A percentile compares a stretch with the other conserved stretches of the same genome.
Conservation (phyloP, 192 early-diverging fungal genomes). For the Coemansia sp. region DNA sequence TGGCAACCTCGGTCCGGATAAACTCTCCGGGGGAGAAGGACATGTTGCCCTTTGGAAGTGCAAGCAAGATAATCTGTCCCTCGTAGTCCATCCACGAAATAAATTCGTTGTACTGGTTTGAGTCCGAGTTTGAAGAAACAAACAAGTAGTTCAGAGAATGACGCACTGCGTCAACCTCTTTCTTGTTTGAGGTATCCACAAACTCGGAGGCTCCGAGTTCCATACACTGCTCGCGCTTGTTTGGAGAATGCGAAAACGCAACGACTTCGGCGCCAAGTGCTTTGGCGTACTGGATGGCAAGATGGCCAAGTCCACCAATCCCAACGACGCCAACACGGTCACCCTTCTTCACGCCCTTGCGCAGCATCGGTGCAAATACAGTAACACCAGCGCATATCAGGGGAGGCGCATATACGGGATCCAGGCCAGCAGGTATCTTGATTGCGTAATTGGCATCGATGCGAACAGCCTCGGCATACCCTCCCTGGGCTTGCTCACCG, state of each 20-base stretch:
- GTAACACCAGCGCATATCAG: constrained; percentile 83
- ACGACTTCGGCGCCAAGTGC: constrained; percentile 55
- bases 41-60: constrained; percentile 61
- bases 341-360: constrained; percentile 60
- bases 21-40: constrained; percentile 48
- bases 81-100: constrained; percentile 56
- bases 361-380: constrained; percentile 69
- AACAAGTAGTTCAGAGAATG: constrained; percentile 39
- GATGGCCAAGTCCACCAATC: constrained; percentile 77
- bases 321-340: constrained; percentile 75
- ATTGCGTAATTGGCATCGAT: constrained; percentile 63
- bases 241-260: constrained; percentile 60
- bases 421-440: constrained; percentile 59
- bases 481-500: constrained; percentile 59
- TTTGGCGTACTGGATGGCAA: constrained; percentile 65
- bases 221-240: constrained; percentile 58
- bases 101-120: constrained; percentile 54
- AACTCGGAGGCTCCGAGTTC: constrained; percentile 62
- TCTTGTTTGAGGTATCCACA: constrained; percentile 33
- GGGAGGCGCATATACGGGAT: constrained; percentile 63
- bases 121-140: constrained; percentile 25
- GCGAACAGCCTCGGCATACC: constrained; percentile 65
- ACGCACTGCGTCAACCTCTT: constrained; percentile 21
- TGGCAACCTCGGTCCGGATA: constrained; percentile 51
- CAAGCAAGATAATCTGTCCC: constrained; percentile 67